Conservation (phyloP, 2,329 filamentous ascomycete species). For the Phialocephala sp. region DNA sequence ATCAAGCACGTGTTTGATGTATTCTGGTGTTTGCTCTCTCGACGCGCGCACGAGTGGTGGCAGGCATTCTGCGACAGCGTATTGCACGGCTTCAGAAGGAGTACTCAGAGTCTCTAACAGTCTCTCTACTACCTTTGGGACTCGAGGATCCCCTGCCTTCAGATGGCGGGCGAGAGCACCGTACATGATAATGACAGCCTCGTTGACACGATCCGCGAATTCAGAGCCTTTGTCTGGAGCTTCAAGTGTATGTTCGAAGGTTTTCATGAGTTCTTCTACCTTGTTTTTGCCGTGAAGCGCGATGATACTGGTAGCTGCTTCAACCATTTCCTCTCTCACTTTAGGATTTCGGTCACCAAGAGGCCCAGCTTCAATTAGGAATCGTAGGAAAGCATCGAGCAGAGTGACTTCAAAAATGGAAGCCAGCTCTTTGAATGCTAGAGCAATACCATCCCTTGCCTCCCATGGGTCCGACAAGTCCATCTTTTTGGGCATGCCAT, state of each 20-base stretch:
- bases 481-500: slow-evolving; percentile 90
- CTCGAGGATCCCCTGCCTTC: slow-evolving; percentile 80
- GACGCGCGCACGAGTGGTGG: slow-evolving; percentile 88
- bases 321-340: slow-evolving; percentile 89
- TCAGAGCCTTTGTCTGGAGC: slow-evolving; percentile 82
- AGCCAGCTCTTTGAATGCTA: slow-evolving; percentile 84
- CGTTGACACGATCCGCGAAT: slow-evolving; percentile 87
- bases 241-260: slow-evolving; percentile 89
- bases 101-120: slow-evolving; percentile 88
- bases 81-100: slow-evolving; percentile 95
- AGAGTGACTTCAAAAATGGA: slow-evolving; percentile 69
- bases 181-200: slow-evolving; percentile 97
- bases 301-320: slow-evolving; percentile 83
- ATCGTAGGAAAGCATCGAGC: slow-evolving; percentile 79
- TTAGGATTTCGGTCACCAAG: slow-evolving; percentile 80
- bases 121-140: slow-evolving; percentile 86
- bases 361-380: slow-evolving; percentile 84
- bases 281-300: slow-evolving; percentile 79
- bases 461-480: slow-evolving; percentile 92
- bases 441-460: slow-evolving; percentile 83
- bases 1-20: slow-evolving; percentile 81
- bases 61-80: slow-evolving; percentile 91
- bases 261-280: slow-evolving; percentile 88
- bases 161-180: slow-evolving; percentile 91
- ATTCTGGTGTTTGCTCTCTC: slow-evolving; percentile 76